phyloP scores from a whole-genome alignment of 352 stramenopile genomes.

The Globisporangium paddicum region DNA sequence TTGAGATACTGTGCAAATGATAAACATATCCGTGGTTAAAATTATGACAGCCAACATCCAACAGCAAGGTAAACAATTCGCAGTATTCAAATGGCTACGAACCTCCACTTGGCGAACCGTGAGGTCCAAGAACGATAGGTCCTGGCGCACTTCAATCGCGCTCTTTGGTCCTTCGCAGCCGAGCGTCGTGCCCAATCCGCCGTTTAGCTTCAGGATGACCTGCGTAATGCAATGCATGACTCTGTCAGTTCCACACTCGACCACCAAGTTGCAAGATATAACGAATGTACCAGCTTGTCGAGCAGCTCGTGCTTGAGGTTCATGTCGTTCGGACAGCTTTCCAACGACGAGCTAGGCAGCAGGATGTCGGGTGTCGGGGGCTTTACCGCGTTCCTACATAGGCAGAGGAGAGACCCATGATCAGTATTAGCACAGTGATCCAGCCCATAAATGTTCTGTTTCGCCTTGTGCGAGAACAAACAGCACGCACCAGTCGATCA shows the following conservation, averaged over 20 bases:
- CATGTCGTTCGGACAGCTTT: conserved; percentile 89
- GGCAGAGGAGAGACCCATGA: background rate
- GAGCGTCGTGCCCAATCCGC: conserved; percentile 98
- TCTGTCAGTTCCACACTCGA: conserved; percentile 1
- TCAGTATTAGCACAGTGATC: background rate
- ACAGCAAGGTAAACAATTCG: background rate
- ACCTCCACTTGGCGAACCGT: conserved; percentile 98
- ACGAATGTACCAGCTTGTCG: conserved; percentile 83
- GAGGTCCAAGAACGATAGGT: conserved; percentile 97
- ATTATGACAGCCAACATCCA: background rate
- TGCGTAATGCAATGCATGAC: conserved; percentile 6
- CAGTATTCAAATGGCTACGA: conserved; percentile 3
- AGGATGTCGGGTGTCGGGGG: conserved; percentile 71
- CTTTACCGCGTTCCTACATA: conserved; percentile 68
- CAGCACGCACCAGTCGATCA: conserved; percentile 67
- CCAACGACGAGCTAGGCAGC: conserved; percentile 61
- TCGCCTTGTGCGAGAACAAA: background rate
- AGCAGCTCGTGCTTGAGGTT: conserved; percentile 93
- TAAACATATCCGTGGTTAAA: background rate
- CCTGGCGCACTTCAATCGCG: conserved; percentile 91
- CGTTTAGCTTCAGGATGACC: conserved; percentile 98
- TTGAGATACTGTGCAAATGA: conserved; percentile 70
- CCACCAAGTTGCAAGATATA: background rate
- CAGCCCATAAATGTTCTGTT: background rate
- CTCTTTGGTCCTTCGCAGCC: conserved; percentile 93